Conservation (phyloP, 83 land plant genomes). For the Picea mariana region DNA sequence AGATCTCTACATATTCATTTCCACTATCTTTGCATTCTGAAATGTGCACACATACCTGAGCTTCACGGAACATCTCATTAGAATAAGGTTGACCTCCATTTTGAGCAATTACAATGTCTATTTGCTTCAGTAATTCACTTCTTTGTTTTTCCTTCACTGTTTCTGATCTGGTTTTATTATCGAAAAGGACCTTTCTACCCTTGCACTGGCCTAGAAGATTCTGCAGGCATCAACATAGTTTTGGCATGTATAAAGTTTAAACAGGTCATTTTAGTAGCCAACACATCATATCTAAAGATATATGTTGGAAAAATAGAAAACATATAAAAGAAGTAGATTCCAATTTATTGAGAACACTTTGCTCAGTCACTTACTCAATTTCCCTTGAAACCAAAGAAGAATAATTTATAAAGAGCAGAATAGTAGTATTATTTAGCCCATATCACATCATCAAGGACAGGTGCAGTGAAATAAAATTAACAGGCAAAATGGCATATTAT, state of each 20-base stretch:
- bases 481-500: no score
- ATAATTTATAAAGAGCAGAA: no score
- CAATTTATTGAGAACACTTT: no score
- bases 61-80: conserved; percentile 57
- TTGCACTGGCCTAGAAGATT: conserved; percentile 40
- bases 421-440: no score
- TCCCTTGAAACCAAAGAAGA: no score
- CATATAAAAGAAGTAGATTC: no score
- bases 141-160: conserved; percentile 27
- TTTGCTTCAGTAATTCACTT: conserved; percentile 35
- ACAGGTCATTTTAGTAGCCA: background rate
- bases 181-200: conserved; percentile 51
- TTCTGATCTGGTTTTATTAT: conserved; percentile 62
- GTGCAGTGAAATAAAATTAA: no score
- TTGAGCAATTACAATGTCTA: conserved; percentile 34
- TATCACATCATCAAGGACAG: no score
- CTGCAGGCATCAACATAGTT: conserved; percentile 22
- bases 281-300: background rate
- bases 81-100: conserved; percentile 68
- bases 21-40: no score
- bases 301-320: no score
- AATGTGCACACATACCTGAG: conserved; percentile 8
- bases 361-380: no score
- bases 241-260: background rate
- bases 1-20: no score